phyloP scores from a whole-genome alignment of 1,139 yeast species.

The Blastobotrys ciferrii region DNA sequence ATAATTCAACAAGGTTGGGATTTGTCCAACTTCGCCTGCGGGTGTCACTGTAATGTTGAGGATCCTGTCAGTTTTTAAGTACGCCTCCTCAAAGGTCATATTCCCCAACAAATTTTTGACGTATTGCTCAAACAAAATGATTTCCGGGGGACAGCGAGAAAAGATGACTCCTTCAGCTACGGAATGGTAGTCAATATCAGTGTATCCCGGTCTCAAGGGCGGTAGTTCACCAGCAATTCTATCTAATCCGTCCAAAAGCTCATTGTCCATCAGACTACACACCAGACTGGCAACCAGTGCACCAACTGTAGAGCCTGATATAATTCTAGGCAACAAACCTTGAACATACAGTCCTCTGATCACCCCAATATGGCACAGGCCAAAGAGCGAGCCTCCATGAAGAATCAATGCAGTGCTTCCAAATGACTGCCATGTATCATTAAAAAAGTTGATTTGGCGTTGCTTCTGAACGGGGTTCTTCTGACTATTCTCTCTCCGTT shows the following conservation, averaged over 20 bases:
- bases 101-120: slow-evolving; percentile 78
- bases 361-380: slow-evolving; percentile 90
- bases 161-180: slow-evolving; percentile 39
- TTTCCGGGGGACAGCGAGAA: slow-evolving; percentile 84
- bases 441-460: slow-evolving; percentile 77
- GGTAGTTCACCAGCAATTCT: slow-evolving; percentile 45
- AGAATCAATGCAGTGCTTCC: slow-evolving; percentile 87
- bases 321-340: slow-evolving; percentile 74
- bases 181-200: slow-evolving; percentile 29
- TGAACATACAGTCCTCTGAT: slow-evolving; percentile 74
- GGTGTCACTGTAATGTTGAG: slow-evolving; percentile 85
- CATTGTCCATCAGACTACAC: slow-evolving; percentile 62
- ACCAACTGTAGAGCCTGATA: slow-evolving; percentile 94
- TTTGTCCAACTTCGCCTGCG: slow-evolving; percentile 21
- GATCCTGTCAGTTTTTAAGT: slow-evolving; percentile 70
- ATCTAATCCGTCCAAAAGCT: slow-evolving; percentile 42
- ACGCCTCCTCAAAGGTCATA: slow-evolving; percentile 91
- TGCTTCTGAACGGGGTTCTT: slow-evolving; percentile 36
- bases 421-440: slow-evolving; percentile 83
- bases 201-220: slow-evolving; percentile 34
- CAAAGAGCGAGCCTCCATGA: slow-evolving; percentile 94
- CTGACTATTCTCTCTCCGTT: slow-evolving; percentile 2
- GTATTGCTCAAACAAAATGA: slow-evolving; percentile 71
- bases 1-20: slow-evolving; percentile 79
- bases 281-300: slow-evolving; percentile 88